phyloP scores from a whole-genome alignment of 1,139 yeast species.

The Sugiyamaella pinicola region DNA sequence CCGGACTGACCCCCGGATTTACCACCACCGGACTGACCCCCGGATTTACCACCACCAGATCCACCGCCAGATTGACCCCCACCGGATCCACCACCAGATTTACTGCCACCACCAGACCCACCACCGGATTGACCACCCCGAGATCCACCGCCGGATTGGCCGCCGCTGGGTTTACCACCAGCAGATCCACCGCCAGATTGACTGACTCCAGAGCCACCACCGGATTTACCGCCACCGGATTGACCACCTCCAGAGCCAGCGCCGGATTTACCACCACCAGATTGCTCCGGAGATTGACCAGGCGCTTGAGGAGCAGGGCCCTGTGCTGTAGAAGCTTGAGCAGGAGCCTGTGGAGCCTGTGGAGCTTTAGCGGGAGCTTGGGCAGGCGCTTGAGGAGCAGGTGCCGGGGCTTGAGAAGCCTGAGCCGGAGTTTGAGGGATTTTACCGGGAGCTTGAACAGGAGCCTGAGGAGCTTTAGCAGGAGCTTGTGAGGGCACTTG shows the following conservation, averaged over 20 bases:
- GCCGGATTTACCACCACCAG: neutral
- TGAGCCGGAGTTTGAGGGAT: no score
- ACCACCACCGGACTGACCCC: neutral
- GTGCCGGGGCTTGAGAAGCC: no score
- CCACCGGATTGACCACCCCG: neutral
- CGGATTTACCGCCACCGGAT: neutral
- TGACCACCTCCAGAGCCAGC: neutral
- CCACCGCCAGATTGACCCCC: neutral
- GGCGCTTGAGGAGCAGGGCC: neutral
- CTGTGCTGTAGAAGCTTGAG: neutral
- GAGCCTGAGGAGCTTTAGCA: neutral
- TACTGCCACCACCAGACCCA: neutral
- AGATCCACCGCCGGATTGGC: neutral
- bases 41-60: neutral
- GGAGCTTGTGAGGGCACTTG: neutral
- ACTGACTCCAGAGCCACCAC: constrained; percentile 9
- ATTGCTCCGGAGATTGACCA: neutral
- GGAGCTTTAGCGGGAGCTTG: neutral
- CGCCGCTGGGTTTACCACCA: neutral
- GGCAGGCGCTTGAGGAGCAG: no score
- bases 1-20: neutral
- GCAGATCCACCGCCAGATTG: constrained; percentile 1
- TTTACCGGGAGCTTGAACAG: neutral
- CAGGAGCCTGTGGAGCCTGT: no score
- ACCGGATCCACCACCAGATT: neutral